phyloP scores from a whole-genome alignment of 768 basidiomycete genomes.

The Serendipita vermifera region DNA sequence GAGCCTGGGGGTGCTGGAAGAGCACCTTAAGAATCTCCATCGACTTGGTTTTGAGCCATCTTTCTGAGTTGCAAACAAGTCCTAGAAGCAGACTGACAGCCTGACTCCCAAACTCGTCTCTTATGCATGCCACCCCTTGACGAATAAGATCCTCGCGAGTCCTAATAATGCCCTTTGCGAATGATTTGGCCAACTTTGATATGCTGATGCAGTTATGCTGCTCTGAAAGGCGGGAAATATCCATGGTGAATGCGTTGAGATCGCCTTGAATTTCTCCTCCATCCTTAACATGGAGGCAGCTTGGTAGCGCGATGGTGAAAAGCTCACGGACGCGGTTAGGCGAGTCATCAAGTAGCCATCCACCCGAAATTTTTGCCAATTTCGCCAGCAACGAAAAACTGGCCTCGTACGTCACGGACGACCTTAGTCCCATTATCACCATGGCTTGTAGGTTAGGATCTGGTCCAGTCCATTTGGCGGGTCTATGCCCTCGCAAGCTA shows the following conservation, averaged over 20 bases:
- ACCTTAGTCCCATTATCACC: conserved; percentile 66
- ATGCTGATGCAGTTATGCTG: conserved; percentile 64
- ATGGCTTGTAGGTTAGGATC: conserved; percentile 51
- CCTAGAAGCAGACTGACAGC: conserved; percentile 78
- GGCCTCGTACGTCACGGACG: conserved; percentile 49
- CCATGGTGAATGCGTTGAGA: conserved; percentile 56
- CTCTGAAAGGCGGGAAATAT: conserved; percentile 60
- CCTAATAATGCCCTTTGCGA: conserved; percentile 74
- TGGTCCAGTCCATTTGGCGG: conserved; percentile 54
- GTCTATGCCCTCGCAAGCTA: conserved; percentile 53
- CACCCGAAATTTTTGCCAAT: conserved; percentile 47
- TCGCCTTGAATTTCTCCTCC: conserved; percentile 44
- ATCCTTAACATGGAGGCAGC: conserved; percentile 73
- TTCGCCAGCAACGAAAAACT: conserved; percentile 58
- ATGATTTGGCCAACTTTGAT: conserved; percentile 77
- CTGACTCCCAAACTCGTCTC: conserved; percentile 74
- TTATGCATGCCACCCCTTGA: conserved; percentile 71
- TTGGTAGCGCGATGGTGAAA: conserved; percentile 72
- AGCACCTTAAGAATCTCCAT: conserved; percentile 84
- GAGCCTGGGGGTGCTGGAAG: conserved; percentile 72
- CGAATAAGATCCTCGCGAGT: conserved; percentile 89
- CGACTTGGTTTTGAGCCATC: conserved; percentile 67
- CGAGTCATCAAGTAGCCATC: conserved; percentile 55
- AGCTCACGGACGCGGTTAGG: conserved; percentile 65
- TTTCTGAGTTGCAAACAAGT: conserved; percentile 67